Base-by-base conservation (phyloP, 176 grass and related monocot genomes). In the Panicum miliaceum region DNA sequence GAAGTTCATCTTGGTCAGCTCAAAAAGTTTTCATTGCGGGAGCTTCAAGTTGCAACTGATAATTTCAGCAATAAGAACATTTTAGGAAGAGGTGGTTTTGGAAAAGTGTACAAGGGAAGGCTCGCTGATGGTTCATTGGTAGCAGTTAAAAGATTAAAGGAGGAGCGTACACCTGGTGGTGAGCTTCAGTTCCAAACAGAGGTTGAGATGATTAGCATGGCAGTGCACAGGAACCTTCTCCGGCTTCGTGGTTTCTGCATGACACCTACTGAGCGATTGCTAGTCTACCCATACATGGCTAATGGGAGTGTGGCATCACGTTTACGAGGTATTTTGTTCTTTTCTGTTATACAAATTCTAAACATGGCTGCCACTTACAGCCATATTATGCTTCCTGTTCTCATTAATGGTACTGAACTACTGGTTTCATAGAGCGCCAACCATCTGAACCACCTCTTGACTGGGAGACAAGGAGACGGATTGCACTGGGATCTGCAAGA, bases 261-360 rank as follows among this genome's bases (percentile, higher is more conserved):
- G 89, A 91, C 92, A 19, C 92, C 83, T 64, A 92, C 84, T 59
- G 92, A 92, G 71, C 71, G 89, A 42, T 75, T 94, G 69, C 72
- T 94, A 38, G 92, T 94, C 45, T 94, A 92, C 89, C 92, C 92
- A 56, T 94, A 92, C 64, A 94, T 94, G 92, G 89, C 84, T 81
- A 94, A 94, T 57, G 89, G 89, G 51, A 94, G 92, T 87, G 84
- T 94, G 53, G 89, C 89, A 64, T 91, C 92, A 82, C 82, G 86
- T 61, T 85, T 94, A 71, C 87, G 89, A 94, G 92, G 92, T 94
- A 94, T 20, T 83, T 54, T 76, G 9, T 76, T 56, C 59, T 51
- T 63, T 32, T 57, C 14, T 62, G 15, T 16, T 38, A 73, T 79
- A 27, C 37, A 26, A 64, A 27, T 88, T 73, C 45, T 53, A 58